phyloP scores from a whole-genome alignment of 2,329 filamentous ascomycete genomes.

The Didymella glomerata region DNA sequence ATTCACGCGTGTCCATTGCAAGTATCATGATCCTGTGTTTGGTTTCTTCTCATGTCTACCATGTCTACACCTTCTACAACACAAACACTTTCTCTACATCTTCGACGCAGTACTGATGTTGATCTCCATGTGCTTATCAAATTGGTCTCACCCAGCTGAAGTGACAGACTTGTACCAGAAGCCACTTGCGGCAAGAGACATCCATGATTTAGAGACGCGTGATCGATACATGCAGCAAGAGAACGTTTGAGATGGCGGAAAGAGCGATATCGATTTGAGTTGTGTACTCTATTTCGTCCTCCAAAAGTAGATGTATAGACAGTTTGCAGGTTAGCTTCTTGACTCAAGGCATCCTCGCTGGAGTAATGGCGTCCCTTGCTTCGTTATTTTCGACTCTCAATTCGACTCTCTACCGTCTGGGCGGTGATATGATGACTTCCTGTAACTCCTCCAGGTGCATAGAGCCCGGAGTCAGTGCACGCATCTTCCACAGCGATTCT shows the following conservation, averaged over 20 bases:
- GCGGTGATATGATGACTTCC: background rate
- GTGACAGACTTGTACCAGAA: constrained; percentile 19
- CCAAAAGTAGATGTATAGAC: background rate
- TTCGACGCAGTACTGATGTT: constrained; percentile 58
- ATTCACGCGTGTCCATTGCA: no score
- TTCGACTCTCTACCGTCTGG: background rate
- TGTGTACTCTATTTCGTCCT: background rate
- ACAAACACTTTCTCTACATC: constrained; percentile 57
- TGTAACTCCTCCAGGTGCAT: constrained; percentile 6
- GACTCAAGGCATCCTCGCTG: background rate
- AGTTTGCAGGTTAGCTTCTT: background rate
- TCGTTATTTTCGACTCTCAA: background rate
- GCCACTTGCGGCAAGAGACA: background rate
- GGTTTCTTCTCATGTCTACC: no score
- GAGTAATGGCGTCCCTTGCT: background rate
- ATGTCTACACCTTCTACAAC: constrained; percentile 52
- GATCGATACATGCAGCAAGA: background rate
- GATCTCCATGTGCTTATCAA: constrained; percentile 52
- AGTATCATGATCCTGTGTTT: no score
- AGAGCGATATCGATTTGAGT: background rate
- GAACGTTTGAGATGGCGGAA: background rate
- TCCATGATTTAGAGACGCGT: background rate
- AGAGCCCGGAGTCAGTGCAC: background rate
- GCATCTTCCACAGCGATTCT: background rate
- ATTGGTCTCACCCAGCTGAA: constrained; percentile 46